phyloP scores from a whole-genome alignment of 257 asterid species.

The Salvia miltiorrhiza region DNA sequence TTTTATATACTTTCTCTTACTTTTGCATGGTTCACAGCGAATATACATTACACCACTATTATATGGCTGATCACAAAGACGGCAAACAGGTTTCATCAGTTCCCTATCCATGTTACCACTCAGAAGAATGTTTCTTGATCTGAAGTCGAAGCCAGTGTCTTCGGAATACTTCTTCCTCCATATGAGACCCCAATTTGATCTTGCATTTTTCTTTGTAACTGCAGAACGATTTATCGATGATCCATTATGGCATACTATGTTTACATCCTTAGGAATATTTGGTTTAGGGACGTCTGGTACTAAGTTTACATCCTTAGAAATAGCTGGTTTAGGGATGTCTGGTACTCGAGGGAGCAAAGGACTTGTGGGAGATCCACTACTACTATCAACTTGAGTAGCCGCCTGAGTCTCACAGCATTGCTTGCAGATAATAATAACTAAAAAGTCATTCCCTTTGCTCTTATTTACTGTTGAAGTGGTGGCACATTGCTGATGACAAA shows the following conservation, averaged over 20 bases:
- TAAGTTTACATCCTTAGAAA: constrained; percentile 31
- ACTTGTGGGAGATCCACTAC: constrained; percentile 49
- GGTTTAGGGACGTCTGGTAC: constrained; percentile 25
- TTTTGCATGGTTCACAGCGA: constrained; percentile 57
- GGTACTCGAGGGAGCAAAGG: constrained; percentile 54
- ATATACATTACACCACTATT: constrained; percentile 62
- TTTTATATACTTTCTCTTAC: constrained; percentile 44
- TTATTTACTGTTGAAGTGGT: constrained; percentile 35
- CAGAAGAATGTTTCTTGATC: constrained; percentile 47
- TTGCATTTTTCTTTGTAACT: constrained; percentile 35
- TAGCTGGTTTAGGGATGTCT: constrained; percentile 28
- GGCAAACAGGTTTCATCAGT: constrained; percentile 38
- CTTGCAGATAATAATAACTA: constrained; percentile 62
- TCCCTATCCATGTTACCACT: constrained; percentile 37
- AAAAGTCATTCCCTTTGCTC: constrained; percentile 36
- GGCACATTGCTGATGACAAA: constrained; percentile 67
- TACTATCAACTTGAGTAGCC: constrained; percentile 29
- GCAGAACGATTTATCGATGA: constrained; percentile 28
- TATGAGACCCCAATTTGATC: constrained; percentile 60
- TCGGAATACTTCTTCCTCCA: constrained; percentile 54
- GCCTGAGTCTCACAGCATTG: constrained; percentile 41
- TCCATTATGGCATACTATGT: constrained; percentile 36
- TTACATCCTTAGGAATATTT: constrained; percentile 32
- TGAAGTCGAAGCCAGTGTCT: constrained; percentile 54
- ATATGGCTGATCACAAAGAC: constrained; percentile 54